Percentiles rank a stretch among this genome's conserved stretches.
Evolutionary conservation across 768 basidiomycete species (phyloP).

Genomic region (Sistotremastrum suecicum): DNA sequence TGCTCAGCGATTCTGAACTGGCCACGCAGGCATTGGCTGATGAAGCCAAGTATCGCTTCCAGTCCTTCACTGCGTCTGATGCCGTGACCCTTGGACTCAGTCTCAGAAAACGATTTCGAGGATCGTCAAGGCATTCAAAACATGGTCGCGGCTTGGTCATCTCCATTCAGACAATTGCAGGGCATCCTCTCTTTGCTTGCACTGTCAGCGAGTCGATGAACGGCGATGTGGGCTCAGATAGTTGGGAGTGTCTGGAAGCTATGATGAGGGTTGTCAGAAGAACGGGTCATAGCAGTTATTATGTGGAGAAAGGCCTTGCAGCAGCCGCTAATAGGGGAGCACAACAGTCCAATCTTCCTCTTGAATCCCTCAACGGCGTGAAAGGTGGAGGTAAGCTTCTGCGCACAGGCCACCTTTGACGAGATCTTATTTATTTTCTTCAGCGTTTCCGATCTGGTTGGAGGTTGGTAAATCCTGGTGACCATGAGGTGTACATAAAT

Average conservation of each 20-base stretch:
- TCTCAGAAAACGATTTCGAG: conserved; percentile 71
- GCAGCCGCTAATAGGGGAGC: conserved; percentile 43
- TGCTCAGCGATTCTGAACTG: conserved; percentile 51
- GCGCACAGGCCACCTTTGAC: background rate
- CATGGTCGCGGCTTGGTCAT: conserved; percentile 66
- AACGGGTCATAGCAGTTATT: conserved; percentile 75
- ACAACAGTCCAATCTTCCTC: no score
- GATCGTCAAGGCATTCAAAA: conserved; percentile 51
- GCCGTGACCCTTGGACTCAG: conserved; percentile 72
- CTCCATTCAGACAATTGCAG: conserved; percentile 65
- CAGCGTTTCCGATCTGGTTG: conserved; percentile 79
- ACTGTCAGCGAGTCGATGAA: conserved; percentile 70
- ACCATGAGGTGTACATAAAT: background rate
- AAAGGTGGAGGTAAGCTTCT: conserved; percentile 60
- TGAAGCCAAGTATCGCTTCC: conserved; percentile 56
- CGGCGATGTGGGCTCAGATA: conserved; percentile 68
- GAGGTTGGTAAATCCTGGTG: conserved; percentile 31
- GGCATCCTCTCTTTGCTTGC: conserved; percentile 68
- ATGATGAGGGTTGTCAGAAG: conserved; percentile 69
- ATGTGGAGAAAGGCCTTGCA: conserved; percentile 77
- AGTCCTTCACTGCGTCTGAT: conserved; percentile 60
- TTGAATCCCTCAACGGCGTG: conserved; percentile 19
- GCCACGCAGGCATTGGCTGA: conserved; percentile 59
- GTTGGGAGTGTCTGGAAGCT: conserved; percentile 60
- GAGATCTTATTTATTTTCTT: conserved; percentile 2